Evolutionary conservation across 1,284 basidiomycete genomes (phyloP).

Genomic region (Entoloma clypeatum): DNA sequence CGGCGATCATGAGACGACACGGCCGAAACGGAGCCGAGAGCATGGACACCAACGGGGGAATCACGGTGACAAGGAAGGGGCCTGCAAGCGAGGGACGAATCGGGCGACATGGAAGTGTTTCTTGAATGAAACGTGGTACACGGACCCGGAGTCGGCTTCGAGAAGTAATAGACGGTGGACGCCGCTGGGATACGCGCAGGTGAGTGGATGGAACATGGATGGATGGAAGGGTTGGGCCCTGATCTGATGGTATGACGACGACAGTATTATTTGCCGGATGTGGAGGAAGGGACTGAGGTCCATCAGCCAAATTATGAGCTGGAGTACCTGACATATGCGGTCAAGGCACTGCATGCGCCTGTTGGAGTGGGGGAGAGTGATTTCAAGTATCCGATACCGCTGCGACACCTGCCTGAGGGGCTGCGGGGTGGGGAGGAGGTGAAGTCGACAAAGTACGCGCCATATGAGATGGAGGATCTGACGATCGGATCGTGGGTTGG

Average conservation of each 20-base stretch:
- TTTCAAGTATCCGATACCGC: conserved; percentile 57
- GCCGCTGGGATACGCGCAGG: conserved; percentile 81
- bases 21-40: conserved; percentile 34
- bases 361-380: conserved; percentile 30
- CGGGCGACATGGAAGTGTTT: conserved; percentile 58
- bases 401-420: conserved; percentile 58
- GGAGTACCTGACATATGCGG: conserved; percentile 73
- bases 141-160: conserved; percentile 65
- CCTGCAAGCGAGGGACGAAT: conserved; percentile 51
- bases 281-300: conserved; percentile 52
- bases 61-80: conserved; percentile 37
- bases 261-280: conserved; percentile 75
- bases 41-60: conserved; percentile 47
- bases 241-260: conserved; percentile 14
- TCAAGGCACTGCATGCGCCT: conserved; percentile 29
- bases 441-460: conserved; percentile 60
- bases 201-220: conserved; percentile 28
- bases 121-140: conserved; percentile 56
- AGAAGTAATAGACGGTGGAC: conserved; percentile 67
- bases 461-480: conserved; percentile 69
- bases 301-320: conserved; percentile 65
- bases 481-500: conserved; percentile 77
- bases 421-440: conserved; percentile 40
- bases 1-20: conserved; percentile 21
- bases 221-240: conserved; percentile 3